phyloP scores from a whole-genome alignment of 805 yeast species.

The Ogataea methylovora region DNA sequence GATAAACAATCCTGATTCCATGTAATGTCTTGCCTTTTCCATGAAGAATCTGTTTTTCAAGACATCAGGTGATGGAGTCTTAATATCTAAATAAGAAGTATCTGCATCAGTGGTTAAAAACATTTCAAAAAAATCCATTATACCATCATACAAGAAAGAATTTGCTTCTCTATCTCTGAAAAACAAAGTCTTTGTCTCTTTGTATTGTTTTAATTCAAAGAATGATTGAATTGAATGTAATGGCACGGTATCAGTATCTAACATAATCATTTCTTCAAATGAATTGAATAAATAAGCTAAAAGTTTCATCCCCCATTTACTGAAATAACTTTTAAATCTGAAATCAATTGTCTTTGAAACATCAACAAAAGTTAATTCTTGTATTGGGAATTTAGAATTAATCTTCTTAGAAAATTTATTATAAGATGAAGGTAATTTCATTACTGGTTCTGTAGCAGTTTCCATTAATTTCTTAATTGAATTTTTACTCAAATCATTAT shows the following conservation, averaged over 20 bases:
- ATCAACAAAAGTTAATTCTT: conserved; percentile 26
- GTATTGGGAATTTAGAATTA: conserved; percentile 16
- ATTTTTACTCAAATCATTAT: conserved; percentile 29
- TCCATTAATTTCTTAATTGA: conserved; percentile 26
- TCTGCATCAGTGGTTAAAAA: conserved; percentile 40
- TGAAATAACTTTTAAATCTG: conserved; percentile 17
- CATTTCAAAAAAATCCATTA: conserved; percentile 35
- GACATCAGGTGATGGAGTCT: conserved; percentile 28
- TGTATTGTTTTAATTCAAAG: conserved; percentile 28
- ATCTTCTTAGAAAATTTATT: conserved; percentile 12
- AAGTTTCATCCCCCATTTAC: conserved; percentile 36
- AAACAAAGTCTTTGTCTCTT: conserved; percentile 32
- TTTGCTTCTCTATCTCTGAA: conserved; percentile 42
- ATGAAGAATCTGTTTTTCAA: conserved; percentile 34
- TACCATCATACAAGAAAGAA: conserved; percentile 30
- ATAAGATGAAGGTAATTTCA: conserved; percentile 18
- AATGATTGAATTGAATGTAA: conserved; percentile 29
- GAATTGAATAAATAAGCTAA: conserved; percentile 51
- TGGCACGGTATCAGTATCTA: conserved; percentile 46
- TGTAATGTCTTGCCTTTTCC: conserved; percentile 33
- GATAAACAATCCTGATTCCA: conserved; percentile 42
- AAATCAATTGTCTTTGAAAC: conserved; percentile 20
- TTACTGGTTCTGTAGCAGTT: conserved; percentile 27
- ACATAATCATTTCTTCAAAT: conserved; percentile 44
- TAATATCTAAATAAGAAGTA: conserved; percentile 27